Evolutionary conservation across 2,329 filamentous ascomycete genomes (phyloP).

Genomic region (Coniella vitis): DNA sequence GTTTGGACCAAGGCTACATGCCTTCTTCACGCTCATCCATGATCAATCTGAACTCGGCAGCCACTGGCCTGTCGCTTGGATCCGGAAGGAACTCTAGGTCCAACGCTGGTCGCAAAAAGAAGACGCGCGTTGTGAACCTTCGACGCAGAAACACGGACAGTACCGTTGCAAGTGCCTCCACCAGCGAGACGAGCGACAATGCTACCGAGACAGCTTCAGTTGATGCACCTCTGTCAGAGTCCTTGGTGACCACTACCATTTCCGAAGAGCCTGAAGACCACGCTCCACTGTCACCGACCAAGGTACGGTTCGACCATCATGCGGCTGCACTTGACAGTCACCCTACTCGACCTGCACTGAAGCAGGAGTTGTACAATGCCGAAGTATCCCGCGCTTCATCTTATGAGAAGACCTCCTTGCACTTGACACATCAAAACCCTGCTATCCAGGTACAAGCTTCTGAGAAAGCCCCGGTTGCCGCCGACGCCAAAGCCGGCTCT

Average conservation of each 20-base stretch:
- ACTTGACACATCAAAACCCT: background rate
- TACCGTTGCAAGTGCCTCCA: slow-evolving; percentile 32
- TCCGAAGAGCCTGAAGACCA: slow-evolving; percentile 54
- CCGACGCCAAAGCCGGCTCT: slow-evolving; percentile 25
- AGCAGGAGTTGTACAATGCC: slow-evolving; percentile 27
- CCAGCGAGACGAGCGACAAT: slow-evolving; percentile 38
- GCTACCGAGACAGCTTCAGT: slow-evolving; percentile 49
- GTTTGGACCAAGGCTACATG: slow-evolving; percentile 52
- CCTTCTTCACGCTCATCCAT: slow-evolving; percentile 61
- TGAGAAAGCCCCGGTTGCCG: slow-evolving; percentile 22
- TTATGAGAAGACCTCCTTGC: slow-evolving; percentile 14
- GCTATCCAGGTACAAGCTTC: slow-evolving; percentile 16
- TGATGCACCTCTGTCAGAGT: slow-evolving; percentile 54
- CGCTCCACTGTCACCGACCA: slow-evolving; percentile 25
- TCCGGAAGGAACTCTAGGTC: slow-evolving; percentile 52
- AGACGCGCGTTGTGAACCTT: slow-evolving; percentile 76
- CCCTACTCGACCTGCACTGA: slow-evolving; percentile 26
- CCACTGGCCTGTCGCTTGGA: slow-evolving; percentile 57
- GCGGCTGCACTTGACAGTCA: slow-evolving; percentile 22
- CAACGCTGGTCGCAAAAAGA: slow-evolving; percentile 66
- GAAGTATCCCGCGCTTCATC: slow-evolving; percentile 18
- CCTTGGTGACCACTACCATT: slow-evolving; percentile 48
- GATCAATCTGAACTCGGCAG: slow-evolving; percentile 53
- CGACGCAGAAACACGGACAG: slow-evolving; percentile 53
- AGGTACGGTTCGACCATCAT: slow-evolving; percentile 34